phyloP scores from a whole-genome alignment of 2,329 filamentous ascomycete species.

The Thermoascus crustaceus region DNA sequence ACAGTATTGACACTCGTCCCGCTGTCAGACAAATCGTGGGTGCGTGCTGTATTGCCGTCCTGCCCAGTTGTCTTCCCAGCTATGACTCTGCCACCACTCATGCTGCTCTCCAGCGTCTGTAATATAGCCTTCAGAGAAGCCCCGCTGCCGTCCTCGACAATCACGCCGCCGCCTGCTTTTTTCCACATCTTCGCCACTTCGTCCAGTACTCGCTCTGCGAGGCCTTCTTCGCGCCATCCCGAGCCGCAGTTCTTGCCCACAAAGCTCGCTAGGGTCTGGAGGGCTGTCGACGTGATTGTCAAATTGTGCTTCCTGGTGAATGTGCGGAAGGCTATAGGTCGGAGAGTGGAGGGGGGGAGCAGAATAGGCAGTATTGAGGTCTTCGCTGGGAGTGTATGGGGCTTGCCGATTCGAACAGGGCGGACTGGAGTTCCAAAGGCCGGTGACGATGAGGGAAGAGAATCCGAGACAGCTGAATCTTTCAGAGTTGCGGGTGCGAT shows the following conservation, averaged over 20 bases:
- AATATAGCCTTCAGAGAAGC: slow-evolving; percentile 66
- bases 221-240: slow-evolving; percentile 89
- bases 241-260: slow-evolving; percentile 91
- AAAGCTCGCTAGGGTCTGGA: slow-evolving; percentile 78
- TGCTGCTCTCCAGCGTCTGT: slow-evolving; percentile 74
- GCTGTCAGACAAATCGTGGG: slow-evolving; percentile 36
- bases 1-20: slow-evolving; percentile 43
- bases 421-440: slow-evolving; percentile 82
- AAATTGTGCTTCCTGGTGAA: slow-evolving; percentile 98
- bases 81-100: slow-evolving; percentile 64
- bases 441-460: slow-evolving; percentile 79
- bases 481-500: slow-evolving; percentile 8
- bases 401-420: slow-evolving; percentile 49
- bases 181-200: slow-evolving; percentile 92
- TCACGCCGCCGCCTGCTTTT: slow-evolving; percentile 75
- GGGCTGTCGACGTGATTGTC: slow-evolving; percentile 77
- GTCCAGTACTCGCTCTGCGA: slow-evolving; percentile 86
- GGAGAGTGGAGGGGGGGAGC: slow-evolving; percentile 74
- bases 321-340: slow-evolving; percentile 85
- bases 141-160: slow-evolving; percentile 73
- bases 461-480: slow-evolving; percentile 37
- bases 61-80: slow-evolving; percentile 40
- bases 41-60: slow-evolving; percentile 30
- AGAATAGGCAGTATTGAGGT: slow-evolving; percentile 74
- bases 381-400: slow-evolving; percentile 43